These are phyloP conservation scores for Coniochaeta sp. DNA, from an alignment of 2,329 filamentous ascomycete species.

Conservation along the genomic window DNA sequence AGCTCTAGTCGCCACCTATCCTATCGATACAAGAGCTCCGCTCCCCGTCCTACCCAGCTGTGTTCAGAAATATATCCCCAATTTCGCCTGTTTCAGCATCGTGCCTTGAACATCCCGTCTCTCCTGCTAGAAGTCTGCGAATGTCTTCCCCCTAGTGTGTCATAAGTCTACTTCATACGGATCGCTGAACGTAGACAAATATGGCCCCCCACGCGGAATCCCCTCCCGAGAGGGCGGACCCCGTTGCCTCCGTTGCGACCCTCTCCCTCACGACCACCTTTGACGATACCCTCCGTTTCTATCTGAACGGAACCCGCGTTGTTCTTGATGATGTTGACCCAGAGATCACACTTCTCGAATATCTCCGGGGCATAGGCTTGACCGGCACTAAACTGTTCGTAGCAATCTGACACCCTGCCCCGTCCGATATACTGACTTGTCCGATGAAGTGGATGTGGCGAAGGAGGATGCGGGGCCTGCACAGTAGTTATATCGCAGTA, in stretches of 20 bases:
- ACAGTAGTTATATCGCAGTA: constrained; percentile 91
- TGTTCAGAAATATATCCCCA: neutral
- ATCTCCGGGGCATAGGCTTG: constrained; percentile 83
- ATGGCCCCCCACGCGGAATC: constrained; percentile 53
- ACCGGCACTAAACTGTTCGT: constrained; percentile 83
- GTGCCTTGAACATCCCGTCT: neutral
- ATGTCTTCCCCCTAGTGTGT: neutral
- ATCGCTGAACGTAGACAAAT: neutral
- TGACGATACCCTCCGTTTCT: constrained; percentile 86
- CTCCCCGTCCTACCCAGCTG: neutral
- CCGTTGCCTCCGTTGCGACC: constrained; percentile 21
- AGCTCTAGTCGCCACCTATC: neutral
- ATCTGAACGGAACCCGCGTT: constrained; percentile 88
- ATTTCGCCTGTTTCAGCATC: neutral
- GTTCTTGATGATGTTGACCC: constrained; percentile 82
- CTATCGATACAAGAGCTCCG: neutral
- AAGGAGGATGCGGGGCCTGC: constrained; percentile 94
- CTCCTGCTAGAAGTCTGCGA: neutral
- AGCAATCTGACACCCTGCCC: constrained; percentile 1
- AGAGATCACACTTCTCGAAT: constrained; percentile 86
- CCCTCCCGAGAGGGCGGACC: constrained; percentile 27
- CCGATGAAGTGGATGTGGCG: constrained; percentile 67
- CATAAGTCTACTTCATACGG: neutral
- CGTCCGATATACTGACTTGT: constrained; percentile 4
- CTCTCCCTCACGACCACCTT: constrained; percentile 60